Percentiles rank a stretch among this genome's conserved stretches.
These are phyloP conservation scores for Fraxinus anomala DNA, from an alignment of 257 asterid species.

Conservation along the genomic window DNA sequence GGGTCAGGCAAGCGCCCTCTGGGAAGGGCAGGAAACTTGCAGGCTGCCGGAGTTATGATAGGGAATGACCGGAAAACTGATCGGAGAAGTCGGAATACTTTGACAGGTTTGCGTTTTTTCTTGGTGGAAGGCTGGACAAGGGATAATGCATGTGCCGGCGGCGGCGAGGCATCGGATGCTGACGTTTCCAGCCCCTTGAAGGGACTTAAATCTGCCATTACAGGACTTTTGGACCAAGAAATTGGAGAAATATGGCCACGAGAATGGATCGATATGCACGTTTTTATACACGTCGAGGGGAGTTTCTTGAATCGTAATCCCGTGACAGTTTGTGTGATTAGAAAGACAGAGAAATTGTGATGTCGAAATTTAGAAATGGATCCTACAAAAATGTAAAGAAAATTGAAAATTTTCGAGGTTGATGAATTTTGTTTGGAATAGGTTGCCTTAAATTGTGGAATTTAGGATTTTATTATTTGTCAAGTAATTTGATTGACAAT, in stretches of 20 bases:
- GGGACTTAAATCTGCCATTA: conserved; percentile 65
- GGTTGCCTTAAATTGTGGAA: not conserved
- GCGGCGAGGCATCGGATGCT: conserved; percentile 29
- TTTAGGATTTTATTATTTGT: not conserved
- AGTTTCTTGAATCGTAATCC: too few species aligned
- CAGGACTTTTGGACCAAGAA: conserved; percentile 39
- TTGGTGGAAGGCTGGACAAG: conserved; percentile 64
- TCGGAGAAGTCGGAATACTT: conserved; percentile 58
- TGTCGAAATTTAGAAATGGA: too few species aligned
- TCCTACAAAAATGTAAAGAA: conserved; percentile 1
- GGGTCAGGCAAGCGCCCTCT: conserved; percentile 57
- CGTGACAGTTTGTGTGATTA: too few species aligned
- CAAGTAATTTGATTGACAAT: not conserved
- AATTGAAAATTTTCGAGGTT: not conserved
- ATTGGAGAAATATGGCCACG: conserved; percentile 32
- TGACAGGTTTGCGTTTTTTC: conserved; percentile 37
- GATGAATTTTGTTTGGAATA: not conserved
- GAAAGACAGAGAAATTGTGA: too few species aligned
- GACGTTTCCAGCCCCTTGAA: conserved; percentile 26
- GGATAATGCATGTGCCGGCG: conserved; percentile 33
- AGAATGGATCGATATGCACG: not conserved
- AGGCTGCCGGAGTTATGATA: conserved; percentile 57
- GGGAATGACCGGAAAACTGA: conserved; percentile 81
- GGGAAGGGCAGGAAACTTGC: conserved; percentile 69
- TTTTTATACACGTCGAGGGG: too few species aligned